Conservation (phyloP, 768 basidiomycete genomes). For the Lentinula sp. region DNA sequence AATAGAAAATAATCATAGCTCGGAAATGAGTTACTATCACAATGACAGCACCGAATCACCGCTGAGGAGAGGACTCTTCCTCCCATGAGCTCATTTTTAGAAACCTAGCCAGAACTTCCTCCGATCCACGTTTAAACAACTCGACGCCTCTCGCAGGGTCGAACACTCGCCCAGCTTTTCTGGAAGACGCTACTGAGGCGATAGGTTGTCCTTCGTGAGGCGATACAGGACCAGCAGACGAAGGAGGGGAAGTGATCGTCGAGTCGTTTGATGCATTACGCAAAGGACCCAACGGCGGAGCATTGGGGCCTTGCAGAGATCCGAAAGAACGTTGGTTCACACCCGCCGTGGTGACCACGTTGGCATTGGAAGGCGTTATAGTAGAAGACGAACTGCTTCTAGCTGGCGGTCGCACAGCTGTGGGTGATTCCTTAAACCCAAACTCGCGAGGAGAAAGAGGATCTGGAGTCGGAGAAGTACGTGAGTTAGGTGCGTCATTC, state of each 20-base stretch:
- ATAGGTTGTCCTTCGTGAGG: slow-evolving; percentile 35
- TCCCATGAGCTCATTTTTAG: slow-evolving; percentile 75
- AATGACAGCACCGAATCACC: not conserved
- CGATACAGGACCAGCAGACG: slow-evolving; percentile 37
- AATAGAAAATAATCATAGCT: not conserved
- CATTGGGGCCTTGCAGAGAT: not conserved
- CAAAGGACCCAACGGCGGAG: slow-evolving; percentile 17
- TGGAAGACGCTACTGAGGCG: slow-evolving; percentile 21
- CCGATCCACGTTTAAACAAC: slow-evolving; percentile 79
- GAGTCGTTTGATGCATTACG: slow-evolving; percentile 44
- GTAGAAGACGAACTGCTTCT: slow-evolving; percentile 2
- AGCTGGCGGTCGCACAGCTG: not conserved
- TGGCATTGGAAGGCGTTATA: not conserved
- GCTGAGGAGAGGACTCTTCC: slow-evolving; percentile 29
- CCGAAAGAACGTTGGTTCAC: not conserved
- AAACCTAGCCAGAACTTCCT: slow-evolving; percentile 81
- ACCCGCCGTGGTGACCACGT: not conserved
- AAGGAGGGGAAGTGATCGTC: slow-evolving; percentile 1
- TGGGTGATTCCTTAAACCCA: slow-evolving; percentile 1
- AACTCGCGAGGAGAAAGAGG: slow-evolving; percentile 12
- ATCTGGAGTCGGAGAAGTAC: slow-evolving; percentile 3
- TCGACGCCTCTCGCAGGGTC: slow-evolving; percentile 85
- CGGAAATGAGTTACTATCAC: not conserved
- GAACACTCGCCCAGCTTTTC: slow-evolving; percentile 65
- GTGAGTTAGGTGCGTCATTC: not conserved